Base-by-base conservation (phyloP, 1,139 yeast species). In the Geotrichum phurueaensis region DNA sequence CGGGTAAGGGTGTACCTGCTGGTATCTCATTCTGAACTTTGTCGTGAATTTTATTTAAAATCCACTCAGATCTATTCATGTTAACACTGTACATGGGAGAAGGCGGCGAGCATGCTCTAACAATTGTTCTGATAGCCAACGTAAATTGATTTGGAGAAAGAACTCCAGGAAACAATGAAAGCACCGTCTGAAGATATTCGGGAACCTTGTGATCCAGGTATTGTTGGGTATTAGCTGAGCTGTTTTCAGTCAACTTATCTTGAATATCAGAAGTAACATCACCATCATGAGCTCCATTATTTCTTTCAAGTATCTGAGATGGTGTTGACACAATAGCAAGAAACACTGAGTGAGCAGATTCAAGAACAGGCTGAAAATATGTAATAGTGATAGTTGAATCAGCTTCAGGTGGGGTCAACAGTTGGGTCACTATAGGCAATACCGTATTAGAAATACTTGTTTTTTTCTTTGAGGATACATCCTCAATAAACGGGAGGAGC, bases 321-420 rank as follows among this genome's bases (percentile, higher is more conserved):
- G 62, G 64, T 5, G 62, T 54, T 3, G 59, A 39, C 9, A 61
- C 51, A 15, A 60, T 39, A 9, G 80, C 76, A 48, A 87, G 74
- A 65, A 86, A 75, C 0, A 86, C 88, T 0, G 91, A 84, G 69
- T 88, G 95, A 1, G 86, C 79, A 0, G 87, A 83, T 69, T 87
- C 95, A 4, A 84, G 72, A 5, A 85, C 65, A 9, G 79, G 79
- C 54, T 74, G 68, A 53, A 74, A 73, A 9, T 63, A 63, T 23
- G 61, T 60, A 22, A 53, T 43, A 2, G 61, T 58, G 1, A 58
- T n/a, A n/a, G 27, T 54, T 4, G 57, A 43, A 3, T 33, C 56
- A 20, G 52, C 62, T 0, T 60, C 67, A 2, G 68, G 67, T 43
- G 79, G 76, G 57, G 72, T 71, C 3, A 81, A 78, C 57, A 83